Conservation (phyloP, 2,329 filamentous ascomycete genomes). For the Fusarium sp. region DNA sequence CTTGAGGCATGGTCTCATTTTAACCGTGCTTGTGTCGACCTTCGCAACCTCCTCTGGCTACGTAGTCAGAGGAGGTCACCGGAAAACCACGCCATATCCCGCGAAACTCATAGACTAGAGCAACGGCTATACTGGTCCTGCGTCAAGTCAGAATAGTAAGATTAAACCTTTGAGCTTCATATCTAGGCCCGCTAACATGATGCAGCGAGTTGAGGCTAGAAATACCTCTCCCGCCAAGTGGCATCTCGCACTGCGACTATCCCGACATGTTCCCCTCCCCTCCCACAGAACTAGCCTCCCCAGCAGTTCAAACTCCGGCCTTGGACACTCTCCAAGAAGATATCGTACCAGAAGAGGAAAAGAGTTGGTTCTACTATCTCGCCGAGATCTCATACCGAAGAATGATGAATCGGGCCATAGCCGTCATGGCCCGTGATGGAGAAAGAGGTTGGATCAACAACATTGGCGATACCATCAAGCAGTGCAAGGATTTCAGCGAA, state of each 20-base stretch:
- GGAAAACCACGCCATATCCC: neutral
- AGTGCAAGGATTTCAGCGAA: neutral
- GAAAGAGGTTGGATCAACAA: neutral
- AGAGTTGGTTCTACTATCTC: slow-evolving; percentile 57
- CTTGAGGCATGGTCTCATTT: slow-evolving; percentile 51
- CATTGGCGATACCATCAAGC: neutral
- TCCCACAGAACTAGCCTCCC: slow-evolving; percentile 15
- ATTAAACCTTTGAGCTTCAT: neutral
- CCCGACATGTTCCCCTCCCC: slow-evolving; percentile 46
- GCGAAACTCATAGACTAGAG: neutral
- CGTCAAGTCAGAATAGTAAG: neutral
- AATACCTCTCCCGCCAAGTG: slow-evolving; percentile 50
- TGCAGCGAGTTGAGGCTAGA: slow-evolving; percentile 42
- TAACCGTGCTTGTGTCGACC: slow-evolving; percentile 33
- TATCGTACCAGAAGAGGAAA: slow-evolving; percentile 38
- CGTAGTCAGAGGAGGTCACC: neutral
- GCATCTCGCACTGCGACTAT: slow-evolving; percentile 48
- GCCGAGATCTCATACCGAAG: slow-evolving; percentile 55
- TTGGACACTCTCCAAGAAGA: neutral
- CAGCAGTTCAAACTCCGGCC: neutral
- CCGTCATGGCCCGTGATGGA: slow-evolving; percentile 35
- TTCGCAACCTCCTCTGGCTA: slow-evolving; percentile 49
- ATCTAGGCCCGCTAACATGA: neutral
- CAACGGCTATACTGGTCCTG: neutral
- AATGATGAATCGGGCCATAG: slow-evolving; percentile 54